Evolutionary conservation across 495 filamentous ascomycete genomes (phyloP).

Genomic region (Podospora conica): DNA sequence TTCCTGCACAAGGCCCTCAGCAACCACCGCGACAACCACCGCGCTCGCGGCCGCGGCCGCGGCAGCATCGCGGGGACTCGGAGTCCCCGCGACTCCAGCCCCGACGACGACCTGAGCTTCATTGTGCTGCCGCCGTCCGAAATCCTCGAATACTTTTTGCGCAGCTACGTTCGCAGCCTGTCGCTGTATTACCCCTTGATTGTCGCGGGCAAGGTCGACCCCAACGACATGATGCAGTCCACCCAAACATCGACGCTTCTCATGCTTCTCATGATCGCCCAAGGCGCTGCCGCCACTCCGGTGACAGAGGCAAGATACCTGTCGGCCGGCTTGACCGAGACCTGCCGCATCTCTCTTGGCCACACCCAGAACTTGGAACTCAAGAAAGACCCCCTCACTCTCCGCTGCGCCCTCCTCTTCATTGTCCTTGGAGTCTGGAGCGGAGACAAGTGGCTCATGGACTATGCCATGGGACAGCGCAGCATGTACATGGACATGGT

Average conservation of each 20-base stretch:
- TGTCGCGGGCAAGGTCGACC: constrained; percentile 45
- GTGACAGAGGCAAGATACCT: constrained; percentile 52
- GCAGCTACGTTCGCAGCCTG: constrained; percentile 51
- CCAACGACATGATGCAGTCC: constrained; percentile 54
- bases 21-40: constrained; percentile 40
- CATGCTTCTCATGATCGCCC: constrained; percentile 59
- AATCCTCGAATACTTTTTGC: constrained; percentile 56
- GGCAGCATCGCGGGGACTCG: constrained; percentile 27
- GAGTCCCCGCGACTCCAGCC: constrained; percentile 30
- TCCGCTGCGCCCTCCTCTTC: constrained; percentile 56
- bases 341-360: constrained; percentile 59
- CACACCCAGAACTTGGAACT: constrained; percentile 58
- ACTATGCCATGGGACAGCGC: constrained; percentile 62
- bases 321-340: constrained; percentile 57
- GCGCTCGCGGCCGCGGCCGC: constrained; percentile 18
- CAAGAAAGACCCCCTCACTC: constrained; percentile 49
- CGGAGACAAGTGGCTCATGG: constrained; percentile 66
- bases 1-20: constrained; percentile 59
- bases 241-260: constrained; percentile 53
- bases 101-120: constrained; percentile 44
- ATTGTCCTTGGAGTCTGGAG: constrained; percentile 57
- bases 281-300: constrained; percentile 53
- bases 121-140: constrained; percentile 52
- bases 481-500: constrained; percentile 62
- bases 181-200: constrained; percentile 54